These are phyloP conservation scores for Glycine soja DNA, from an alignment of 306 rosid species.

Conservation along the genomic window DNA sequence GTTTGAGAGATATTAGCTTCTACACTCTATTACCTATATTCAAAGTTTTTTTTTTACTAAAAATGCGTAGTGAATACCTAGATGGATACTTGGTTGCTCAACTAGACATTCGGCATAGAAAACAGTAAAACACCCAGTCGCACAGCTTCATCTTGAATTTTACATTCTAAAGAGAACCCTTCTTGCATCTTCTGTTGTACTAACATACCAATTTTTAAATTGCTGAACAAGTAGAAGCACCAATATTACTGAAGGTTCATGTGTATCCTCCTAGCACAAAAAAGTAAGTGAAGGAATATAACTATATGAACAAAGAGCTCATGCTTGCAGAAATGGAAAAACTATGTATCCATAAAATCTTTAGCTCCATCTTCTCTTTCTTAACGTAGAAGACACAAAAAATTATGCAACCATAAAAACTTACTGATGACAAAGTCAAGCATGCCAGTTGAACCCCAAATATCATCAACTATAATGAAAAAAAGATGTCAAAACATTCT, in stretches of 20 bases:
- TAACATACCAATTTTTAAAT: no score
- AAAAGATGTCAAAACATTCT: no score
- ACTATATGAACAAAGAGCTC: no score
- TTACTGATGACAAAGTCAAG: no score
- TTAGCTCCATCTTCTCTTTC: no score
- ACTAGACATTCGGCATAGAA: constrained; percentile 30
- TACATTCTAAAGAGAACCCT: background rate
- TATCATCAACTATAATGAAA: no score
- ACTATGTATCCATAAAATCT: constrained; percentile 28
- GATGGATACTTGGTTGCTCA: constrained; percentile 14
- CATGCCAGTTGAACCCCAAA: no score
- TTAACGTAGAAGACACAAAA: no score
- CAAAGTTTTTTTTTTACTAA: background rate
- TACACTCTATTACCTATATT: constrained; percentile 1
- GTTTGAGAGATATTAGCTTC: background rate
- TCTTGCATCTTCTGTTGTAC: background rate
- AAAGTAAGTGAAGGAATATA: no score
- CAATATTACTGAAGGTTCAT: no score
- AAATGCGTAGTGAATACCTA: constrained; percentile 10
- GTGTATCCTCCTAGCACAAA: no score
- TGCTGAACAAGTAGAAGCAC: constrained; percentile 10
- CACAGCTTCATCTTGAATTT: constrained; percentile 5
- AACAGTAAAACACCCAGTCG: background rate
- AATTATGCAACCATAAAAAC: no score
- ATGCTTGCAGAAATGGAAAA: constrained; percentile 5